Evolutionary conservation across 129 eudicot genomes (phyloP).

Genomic region (Pulicaria dysenterica): DNA sequence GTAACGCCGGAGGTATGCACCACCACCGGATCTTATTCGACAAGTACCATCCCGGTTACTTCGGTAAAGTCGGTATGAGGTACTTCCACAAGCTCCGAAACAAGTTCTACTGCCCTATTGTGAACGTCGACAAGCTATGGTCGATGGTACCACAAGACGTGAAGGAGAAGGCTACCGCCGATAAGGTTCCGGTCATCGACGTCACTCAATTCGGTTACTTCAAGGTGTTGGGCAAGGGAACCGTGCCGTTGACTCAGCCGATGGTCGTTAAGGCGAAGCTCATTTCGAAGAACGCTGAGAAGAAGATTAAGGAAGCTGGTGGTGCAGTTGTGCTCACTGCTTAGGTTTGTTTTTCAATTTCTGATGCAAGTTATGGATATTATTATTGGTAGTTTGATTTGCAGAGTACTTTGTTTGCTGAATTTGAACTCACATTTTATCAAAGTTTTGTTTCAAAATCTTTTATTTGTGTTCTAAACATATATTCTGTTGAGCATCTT

Average conservation of each 20-base stretch:
- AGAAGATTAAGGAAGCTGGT: slow-evolving; percentile 85
- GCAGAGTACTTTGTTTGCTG: slow-evolving; percentile 29
- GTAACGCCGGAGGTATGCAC: slow-evolving; percentile 88
- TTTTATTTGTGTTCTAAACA: not conserved
- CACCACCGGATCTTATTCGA: slow-evolving; percentile 92
- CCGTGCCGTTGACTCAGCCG: slow-evolving; percentile 50
- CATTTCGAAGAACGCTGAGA: slow-evolving; percentile 74
- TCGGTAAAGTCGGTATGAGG: slow-evolving; percentile 90
- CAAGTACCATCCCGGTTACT: slow-evolving; percentile 93
- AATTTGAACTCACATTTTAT: slow-evolving; percentile 27
- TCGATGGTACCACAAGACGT: slow-evolving; percentile 78
- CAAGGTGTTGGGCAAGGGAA: slow-evolving; percentile 82
- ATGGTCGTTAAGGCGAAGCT: slow-evolving; percentile 80
- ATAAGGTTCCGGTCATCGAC: slow-evolving; percentile 64
- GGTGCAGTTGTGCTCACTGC: slow-evolving; percentile 87
- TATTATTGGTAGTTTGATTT: slow-evolving; percentile 24
- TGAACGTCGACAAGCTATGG: slow-evolving; percentile 81
- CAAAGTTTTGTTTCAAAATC: slow-evolving; percentile 24
- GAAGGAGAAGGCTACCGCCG: slow-evolving; percentile 53
- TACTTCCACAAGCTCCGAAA: slow-evolving; percentile 77
- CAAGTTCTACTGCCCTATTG: slow-evolving; percentile 81
- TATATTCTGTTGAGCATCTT: not conserved
- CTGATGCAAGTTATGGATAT: not conserved
- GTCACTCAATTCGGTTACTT: slow-evolving; percentile 77
- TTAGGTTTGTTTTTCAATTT: slow-evolving; percentile 44